Evolutionary conservation across 2,329 filamentous ascomycete genomes (phyloP), one percentile per base, ranked within the genome.

Genomic region (Fusarium chuoi): DNA sequence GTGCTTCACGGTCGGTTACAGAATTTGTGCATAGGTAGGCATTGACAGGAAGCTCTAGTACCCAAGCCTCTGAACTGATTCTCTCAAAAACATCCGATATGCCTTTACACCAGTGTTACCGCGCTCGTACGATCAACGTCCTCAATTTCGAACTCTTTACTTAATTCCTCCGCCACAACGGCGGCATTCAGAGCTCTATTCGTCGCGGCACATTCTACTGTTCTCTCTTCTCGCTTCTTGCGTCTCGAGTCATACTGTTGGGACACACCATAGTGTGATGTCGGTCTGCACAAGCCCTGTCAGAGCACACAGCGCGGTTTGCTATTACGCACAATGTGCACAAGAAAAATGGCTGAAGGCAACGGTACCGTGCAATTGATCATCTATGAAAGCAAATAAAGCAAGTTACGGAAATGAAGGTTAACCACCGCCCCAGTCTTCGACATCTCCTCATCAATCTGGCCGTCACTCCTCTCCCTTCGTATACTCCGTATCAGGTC

Each of bases 91-190:
- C 55, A 57, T 54, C 26, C 38, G 46, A 65, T 42, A 46, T 30
- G 55, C 28, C 56, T 70, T 70, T 41, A 56, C 68, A 62, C 60
- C 39, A 73, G 72, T 75, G 64, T 67, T 42, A 75, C 72, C 49
- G 41, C 30, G 35, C 54, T 73, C 68, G 49, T 62, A 69, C 55
- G 52, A 72, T 75, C 44, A 33, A 35, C 55, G 17, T 44, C 57
- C 46, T 52, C 48, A 52, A 38, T n/a, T 39, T 72, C 45, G 28
- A 46, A 56, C 54, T 59, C 59, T 46, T 44, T 35, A 17, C 39
- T 51, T 57, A 26, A 48, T 48, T 22, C 35, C 39, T 45, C 24
- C 35, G 35, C 42, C 48, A 65, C 54, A 33, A 17, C 49, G 38
- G 46, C 52, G 18, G n/a, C 33, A 17, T 28, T 52, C n/a, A 33